A percentile compares a stretch with the other conserved stretches of the same genome.
These are phyloP conservation scores for Globisporangium parvum DNA, from an alignment of 352 stramenopile genomes.

Conservation along the genomic window DNA sequence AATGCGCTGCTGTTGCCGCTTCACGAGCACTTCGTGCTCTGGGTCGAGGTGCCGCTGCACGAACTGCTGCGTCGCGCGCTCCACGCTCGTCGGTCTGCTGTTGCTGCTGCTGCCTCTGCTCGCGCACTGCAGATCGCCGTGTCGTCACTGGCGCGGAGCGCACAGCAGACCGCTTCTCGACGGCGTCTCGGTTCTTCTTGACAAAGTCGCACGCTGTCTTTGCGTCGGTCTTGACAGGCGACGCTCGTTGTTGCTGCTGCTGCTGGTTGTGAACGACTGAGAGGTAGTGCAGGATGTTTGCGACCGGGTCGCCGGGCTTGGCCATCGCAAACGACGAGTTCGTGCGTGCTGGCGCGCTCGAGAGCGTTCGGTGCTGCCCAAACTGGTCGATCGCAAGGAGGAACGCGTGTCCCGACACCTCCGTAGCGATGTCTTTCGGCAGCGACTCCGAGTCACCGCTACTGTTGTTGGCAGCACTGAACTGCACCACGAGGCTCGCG, in stretches of 20 bases:
- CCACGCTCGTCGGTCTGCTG: constrained; percentile 4
- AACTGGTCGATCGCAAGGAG: constrained; percentile 31
- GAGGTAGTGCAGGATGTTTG: constrained; percentile 48
- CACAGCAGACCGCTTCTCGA: not conserved
- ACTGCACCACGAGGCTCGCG: constrained; percentile 18
- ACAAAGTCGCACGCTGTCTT: not conserved
- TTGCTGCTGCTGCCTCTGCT: not conserved
- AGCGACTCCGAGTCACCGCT: not conserved
- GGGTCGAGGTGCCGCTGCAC: constrained; percentile 9
- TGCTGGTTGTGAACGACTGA: constrained; percentile 27
- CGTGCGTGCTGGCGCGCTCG: constrained; percentile 2
- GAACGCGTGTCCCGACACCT: constrained; percentile 29
- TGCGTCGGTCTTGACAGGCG: not conserved
- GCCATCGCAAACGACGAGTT: constrained; percentile 15
- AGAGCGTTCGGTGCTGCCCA: constrained; percentile 24
- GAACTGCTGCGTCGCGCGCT: constrained; percentile 3
- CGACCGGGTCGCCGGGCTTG: constrained; percentile 27
- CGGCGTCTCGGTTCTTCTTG: constrained; percentile 4
- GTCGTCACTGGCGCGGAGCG: not conserved
- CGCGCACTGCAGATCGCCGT: too few relatives aligned
- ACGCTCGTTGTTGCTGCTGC: constrained; percentile 1
- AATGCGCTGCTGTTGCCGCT: constrained; percentile 49
- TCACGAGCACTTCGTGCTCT: constrained; percentile 17
- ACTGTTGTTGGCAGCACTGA: not conserved
- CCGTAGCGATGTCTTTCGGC: too few relatives aligned